phyloP scores from a whole-genome alignment of 352 stramenopile genomes.

The Pilasporangium apinafurcum region DNA sequence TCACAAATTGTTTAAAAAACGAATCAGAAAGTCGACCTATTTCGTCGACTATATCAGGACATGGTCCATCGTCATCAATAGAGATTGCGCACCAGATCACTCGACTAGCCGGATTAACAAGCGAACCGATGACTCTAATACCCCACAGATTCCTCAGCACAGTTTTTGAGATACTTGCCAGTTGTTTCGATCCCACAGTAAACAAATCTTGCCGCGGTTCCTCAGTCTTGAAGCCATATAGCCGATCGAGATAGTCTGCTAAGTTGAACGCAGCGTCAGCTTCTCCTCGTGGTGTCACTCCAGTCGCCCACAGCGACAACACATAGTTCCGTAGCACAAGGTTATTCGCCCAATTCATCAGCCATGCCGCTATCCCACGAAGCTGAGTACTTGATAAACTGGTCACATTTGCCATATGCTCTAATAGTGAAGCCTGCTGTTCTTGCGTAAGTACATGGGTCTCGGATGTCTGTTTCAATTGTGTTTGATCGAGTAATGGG shows the following conservation, averaged over 20 bases:
- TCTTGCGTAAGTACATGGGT: conserved; percentile 8
- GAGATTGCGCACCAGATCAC: conserved; percentile 43
- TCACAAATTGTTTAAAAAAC: conserved; percentile 18
- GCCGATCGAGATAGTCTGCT: conserved; percentile 10
- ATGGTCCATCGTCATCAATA: conserved; percentile 10
- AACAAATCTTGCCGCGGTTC: conserved; percentile 5
- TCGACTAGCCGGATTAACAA: conserved; percentile 33
- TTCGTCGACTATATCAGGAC: conserved; percentile 29
- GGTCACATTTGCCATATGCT: conserved; percentile 19
- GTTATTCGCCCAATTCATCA: conserved; percentile 40
- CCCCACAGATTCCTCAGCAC: conserved; percentile 41
- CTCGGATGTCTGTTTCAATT: conserved; percentile 11
- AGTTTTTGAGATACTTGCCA: conserved; percentile 7
- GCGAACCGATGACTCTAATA: conserved; percentile 18
- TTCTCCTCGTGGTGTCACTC: conserved; percentile 31
- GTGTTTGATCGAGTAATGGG: too few species aligned
- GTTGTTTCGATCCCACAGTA: neutral
- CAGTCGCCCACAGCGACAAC: conserved; percentile 39
- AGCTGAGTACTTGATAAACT: conserved; percentile 29
- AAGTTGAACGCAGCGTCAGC: conserved; percentile 14
- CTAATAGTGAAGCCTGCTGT: conserved; percentile 17
- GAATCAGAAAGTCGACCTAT: conserved; percentile 18
- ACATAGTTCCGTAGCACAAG: conserved; percentile 35
- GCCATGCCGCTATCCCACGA: conserved; percentile 33
- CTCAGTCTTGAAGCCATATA: conserved; percentile 15